Evolutionary conservation across 352 stramenopile species (phyloP).

Genomic region (Pythium aristosporum): DNA sequence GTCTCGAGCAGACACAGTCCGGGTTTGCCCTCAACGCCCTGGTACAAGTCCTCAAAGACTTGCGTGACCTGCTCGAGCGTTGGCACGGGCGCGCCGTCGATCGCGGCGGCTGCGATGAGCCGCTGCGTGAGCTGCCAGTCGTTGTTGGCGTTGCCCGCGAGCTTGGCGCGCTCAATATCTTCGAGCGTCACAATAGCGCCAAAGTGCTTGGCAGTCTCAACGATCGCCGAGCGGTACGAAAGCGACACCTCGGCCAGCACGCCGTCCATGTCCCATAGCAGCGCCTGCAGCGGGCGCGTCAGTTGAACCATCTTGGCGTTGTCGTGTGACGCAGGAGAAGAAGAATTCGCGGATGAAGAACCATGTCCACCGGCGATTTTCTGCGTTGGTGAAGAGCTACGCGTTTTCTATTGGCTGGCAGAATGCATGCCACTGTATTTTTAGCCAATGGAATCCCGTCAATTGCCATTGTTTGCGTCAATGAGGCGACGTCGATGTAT

Average conservation of each 20-base stretch:
- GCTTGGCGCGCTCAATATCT: constrained; percentile 90
- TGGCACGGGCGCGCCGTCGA: constrained; percentile 21
- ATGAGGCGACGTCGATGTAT: constrained; percentile 7
- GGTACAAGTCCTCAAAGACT: constrained; percentile 95
- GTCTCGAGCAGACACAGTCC: constrained; percentile 91
- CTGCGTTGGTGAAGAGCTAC: constrained; percentile 11
- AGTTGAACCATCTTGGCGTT: constrained; percentile 20
- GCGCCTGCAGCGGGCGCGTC: constrained; percentile 43
- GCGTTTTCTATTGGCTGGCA: constrained; percentile 7
- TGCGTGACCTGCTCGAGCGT: constrained; percentile 92
- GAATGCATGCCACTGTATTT: not conserved
- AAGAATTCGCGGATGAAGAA: not conserved
- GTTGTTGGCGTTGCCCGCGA: constrained; percentile 95
- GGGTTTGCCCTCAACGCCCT: constrained; percentile 65
- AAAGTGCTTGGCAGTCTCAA: constrained; percentile 85
- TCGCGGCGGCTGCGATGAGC: constrained; percentile 60
- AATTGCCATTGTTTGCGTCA: constrained; percentile 15
- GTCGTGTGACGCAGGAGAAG: not conserved
- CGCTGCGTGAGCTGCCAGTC: constrained; percentile 96
- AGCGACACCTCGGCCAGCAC: constrained; percentile 95
- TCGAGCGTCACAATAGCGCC: constrained; percentile 83
- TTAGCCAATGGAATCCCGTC: constrained; percentile 4
- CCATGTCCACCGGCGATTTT: constrained; percentile 10
- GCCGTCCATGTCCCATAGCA: constrained; percentile 97
- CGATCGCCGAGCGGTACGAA: constrained; percentile 93